Evolutionary conservation across 768 basidiomycete genomes (phyloP).

Genomic region (Fomitopsis serialis): DNA sequence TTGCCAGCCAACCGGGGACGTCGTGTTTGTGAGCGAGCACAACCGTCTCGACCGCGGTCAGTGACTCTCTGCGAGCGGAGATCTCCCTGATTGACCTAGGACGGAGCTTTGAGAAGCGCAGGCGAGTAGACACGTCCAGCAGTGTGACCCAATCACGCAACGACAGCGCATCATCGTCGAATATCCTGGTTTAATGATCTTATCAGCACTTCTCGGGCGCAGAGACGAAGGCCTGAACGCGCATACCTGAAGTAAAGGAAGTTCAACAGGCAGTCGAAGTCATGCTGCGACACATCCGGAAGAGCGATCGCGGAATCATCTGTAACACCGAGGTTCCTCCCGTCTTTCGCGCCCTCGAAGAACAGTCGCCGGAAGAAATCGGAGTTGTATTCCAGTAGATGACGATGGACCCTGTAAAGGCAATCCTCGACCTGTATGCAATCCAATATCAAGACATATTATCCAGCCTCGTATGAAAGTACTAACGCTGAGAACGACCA

Average conservation of each 20-base stretch:
- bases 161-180: conserved; percentile 6
- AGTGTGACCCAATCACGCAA: conserved; percentile 32
- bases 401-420: conserved; percentile 36
- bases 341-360: not conserved
- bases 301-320: conserved; percentile 31
- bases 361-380: conserved; percentile 32
- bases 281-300: conserved; percentile 23
- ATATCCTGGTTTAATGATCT: not conserved
- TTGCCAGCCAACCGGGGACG: conserved; percentile 17
- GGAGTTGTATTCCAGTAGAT: conserved; percentile 32
- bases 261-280: conserved; percentile 33
- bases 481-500: conserved; percentile 13
- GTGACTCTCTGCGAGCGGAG: conserved; percentile 7
- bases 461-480: too few relatives aligned
- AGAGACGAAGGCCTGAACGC: not conserved
- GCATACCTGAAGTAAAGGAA: conserved; percentile 35
- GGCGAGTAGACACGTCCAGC: conserved; percentile 33
- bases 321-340: conserved; percentile 14
- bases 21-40: conserved; percentile 16
- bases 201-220: not conserved
- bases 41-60: conserved; percentile 14
- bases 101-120: conserved; percentile 29
- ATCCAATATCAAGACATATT: not conserved
- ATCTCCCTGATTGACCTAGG: conserved; percentile 25
- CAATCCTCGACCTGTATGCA: conserved; percentile 29